A percentile compares a stretch with the other conserved stretches of the same genome.
Evolutionary conservation across 495 filamentous ascomycete genomes (phyloP).

Genomic region (Rhizodiscina lignyota): DNA sequence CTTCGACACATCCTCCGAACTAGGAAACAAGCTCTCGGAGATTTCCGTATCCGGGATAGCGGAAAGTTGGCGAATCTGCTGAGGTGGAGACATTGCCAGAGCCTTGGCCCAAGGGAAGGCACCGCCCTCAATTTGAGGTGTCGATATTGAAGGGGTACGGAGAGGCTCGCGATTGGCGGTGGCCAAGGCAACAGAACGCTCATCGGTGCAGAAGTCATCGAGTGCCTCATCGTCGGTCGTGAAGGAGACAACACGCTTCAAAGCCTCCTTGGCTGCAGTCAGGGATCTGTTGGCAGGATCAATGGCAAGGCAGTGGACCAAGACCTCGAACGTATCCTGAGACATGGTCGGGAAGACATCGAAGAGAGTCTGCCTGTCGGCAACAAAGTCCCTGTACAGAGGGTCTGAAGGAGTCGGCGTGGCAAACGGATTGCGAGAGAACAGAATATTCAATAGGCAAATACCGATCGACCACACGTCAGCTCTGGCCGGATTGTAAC

Average conservation of each 20-base stretch:
- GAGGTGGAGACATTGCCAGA: conserved; percentile 58
- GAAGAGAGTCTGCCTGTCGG: conserved; percentile 86
- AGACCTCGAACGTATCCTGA: conserved; percentile 87
- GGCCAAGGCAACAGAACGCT: conserved; percentile 52
- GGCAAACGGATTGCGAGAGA: conserved; percentile 87
- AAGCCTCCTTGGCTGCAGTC: conserved; percentile 51
- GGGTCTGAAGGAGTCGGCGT: conserved; percentile 73
- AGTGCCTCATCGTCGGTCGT: conserved; percentile 81
- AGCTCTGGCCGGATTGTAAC: conserved; percentile 85
- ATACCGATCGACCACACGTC: conserved; percentile 96
- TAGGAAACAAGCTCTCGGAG: conserved; percentile 77
- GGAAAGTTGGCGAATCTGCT: conserved; percentile 68
- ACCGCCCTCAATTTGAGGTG: conserved; percentile 61
- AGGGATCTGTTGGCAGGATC: conserved; percentile 84
- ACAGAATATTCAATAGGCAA: conserved; percentile 88
- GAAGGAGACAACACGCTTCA: conserved; percentile 71
- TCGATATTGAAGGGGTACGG: conserved; percentile 87
- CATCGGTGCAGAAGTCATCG: conserved; percentile 86
- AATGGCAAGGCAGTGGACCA: conserved; percentile 71
- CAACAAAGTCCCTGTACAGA: conserved; percentile 78
- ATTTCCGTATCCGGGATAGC: conserved; percentile 68
- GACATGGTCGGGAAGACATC: conserved; percentile 98
- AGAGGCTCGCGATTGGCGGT: conserved; percentile 89
- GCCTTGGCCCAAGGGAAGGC: conserved; percentile 96
- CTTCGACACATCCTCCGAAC: conserved; percentile 35